Percentiles rank a stretch among this genome's conserved stretches.
Evolutionary conservation across 257 asterid genomes (phyloP).

Genomic region (Primulina tabacum): DNA sequence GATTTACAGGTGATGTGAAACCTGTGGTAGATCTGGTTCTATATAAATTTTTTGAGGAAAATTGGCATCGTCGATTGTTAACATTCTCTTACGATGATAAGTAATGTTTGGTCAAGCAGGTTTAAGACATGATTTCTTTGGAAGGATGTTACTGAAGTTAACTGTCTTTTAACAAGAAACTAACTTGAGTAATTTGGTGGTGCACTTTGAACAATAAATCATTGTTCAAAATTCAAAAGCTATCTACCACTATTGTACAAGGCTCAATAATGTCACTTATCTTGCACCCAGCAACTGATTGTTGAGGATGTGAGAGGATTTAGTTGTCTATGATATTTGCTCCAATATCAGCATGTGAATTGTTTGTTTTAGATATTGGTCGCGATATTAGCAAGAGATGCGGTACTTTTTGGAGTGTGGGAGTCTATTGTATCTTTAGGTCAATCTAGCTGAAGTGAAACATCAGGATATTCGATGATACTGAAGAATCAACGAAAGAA

Average conservation of each 20-base stretch:
- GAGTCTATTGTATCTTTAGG: too few species aligned
- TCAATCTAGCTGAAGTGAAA: too few species aligned
- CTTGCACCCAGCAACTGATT: conserved; percentile 5
- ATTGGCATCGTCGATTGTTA: conserved; percentile 16
- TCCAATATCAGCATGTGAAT: too few species aligned
- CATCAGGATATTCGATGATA: too few species aligned
- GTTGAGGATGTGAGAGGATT: conserved; percentile 13
- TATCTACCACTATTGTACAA: background rate
- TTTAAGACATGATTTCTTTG: background rate
- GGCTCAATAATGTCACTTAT: conserved; percentile 7
- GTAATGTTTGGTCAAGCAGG: conserved; percentile 12
- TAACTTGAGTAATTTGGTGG: background rate
- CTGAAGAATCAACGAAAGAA: too few species aligned
- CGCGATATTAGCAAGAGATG: too few species aligned
- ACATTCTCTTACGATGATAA: conserved; percentile 9
- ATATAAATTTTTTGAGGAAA: conserved; percentile 3
- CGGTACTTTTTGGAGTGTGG: too few species aligned
- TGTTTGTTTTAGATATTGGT: too few species aligned
- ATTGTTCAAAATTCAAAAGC: background rate
- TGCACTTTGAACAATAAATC: background rate
- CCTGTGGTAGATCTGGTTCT: conserved; percentile 25
- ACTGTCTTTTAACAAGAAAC: conserved; percentile 4
- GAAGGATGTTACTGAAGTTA: conserved; percentile 9
- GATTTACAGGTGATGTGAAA: conserved; percentile 67
- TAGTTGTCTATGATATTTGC: background rate